Conservation (phyloP, 2,329 filamentous ascomycete species). For the Fusarium kyushuense region DNA sequence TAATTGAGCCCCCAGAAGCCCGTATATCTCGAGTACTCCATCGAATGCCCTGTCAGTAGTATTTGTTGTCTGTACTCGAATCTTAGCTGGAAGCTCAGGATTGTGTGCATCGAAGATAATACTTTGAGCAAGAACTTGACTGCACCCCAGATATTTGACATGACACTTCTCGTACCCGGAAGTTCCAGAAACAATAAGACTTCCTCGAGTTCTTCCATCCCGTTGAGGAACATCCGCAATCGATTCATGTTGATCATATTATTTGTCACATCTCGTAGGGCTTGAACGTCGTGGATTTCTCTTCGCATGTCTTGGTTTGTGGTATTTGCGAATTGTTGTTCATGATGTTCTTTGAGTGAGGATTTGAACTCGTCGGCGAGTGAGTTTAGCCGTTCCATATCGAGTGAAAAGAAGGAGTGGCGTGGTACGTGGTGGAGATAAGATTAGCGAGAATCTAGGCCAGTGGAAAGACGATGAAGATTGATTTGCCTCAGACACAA, state of each 20-base stretch:
- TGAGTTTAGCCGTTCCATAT: not conserved
- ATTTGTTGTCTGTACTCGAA: not conserved
- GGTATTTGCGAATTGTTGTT: conserved; percentile 2
- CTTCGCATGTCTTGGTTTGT: not conserved
- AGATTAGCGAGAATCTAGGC: not conserved
- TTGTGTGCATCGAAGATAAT: not conserved
- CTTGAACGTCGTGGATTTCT: not conserved
- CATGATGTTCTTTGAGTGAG: not conserved
- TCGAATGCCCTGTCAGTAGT: conserved; percentile 8
- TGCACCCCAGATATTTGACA: conserved; percentile 2
- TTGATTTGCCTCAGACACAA: not conserved
- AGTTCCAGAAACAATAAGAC: not conserved
- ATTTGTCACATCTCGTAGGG: not conserved
- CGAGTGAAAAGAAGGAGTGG: not conserved
- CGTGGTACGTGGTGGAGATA: not conserved
- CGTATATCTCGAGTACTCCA: conserved; percentile 3
- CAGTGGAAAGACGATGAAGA: not conserved
- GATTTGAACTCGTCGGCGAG: not conserved
- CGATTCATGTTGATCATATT: conserved; percentile 28
- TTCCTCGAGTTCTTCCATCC: not conserved
- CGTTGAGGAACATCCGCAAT: not conserved
- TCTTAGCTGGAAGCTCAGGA: not conserved
- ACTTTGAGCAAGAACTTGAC: conserved; percentile 8
- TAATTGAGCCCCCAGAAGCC: not conserved
- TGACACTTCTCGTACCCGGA: not conserved